A percentile compares a stretch with the other conserved stretches of the same genome.
Evolutionary conservation across 2,329 filamentous ascomycete species (phyloP).

Genomic region (Stagonosporopsis tanaceti): DNA sequence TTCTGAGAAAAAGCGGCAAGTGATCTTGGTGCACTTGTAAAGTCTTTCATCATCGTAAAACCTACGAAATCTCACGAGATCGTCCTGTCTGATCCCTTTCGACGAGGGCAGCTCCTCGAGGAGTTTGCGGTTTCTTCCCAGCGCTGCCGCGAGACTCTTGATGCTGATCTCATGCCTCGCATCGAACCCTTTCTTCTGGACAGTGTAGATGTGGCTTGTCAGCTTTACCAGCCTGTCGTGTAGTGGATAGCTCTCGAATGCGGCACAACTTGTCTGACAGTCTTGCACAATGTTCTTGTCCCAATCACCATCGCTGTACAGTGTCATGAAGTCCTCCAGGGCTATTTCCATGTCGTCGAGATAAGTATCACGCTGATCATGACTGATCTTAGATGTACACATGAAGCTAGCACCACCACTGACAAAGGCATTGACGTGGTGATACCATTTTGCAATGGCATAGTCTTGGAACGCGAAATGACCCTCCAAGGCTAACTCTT

Average conservation of each 20-base stretch:
- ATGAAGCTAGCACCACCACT: conserved; percentile 29
- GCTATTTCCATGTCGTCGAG: conserved; percentile 21
- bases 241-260: conserved; percentile 23
- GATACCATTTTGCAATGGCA: conserved; percentile 41
- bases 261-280: conserved; percentile 24
- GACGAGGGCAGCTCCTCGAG: conserved; percentile 35
- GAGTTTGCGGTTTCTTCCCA: conserved; percentile 40
- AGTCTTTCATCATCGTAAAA: conserved; percentile 47
- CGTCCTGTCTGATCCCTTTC: neutral
- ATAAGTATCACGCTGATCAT: conserved; percentile 1
- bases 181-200: conserved; percentile 42
- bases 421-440: conserved; percentile 39
- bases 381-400: conserved; percentile 21
- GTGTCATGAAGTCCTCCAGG: conserved; percentile 31
- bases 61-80: conserved; percentile 15
- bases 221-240: conserved; percentile 36
- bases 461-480: conserved; percentile 42
- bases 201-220: conserved; percentile 41
- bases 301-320: conserved; percentile 32
- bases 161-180: conserved; percentile 44
- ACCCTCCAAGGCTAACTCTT: conserved; percentile 24
- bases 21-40: conserved; percentile 55
- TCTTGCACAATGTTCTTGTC: conserved; percentile 18
- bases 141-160: conserved; percentile 28
- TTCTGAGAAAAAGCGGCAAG: conserved; percentile 55